phyloP scores from a whole-genome alignment of 371 early-diverging fungal species.

The Lichtheimia ornata region DNA sequence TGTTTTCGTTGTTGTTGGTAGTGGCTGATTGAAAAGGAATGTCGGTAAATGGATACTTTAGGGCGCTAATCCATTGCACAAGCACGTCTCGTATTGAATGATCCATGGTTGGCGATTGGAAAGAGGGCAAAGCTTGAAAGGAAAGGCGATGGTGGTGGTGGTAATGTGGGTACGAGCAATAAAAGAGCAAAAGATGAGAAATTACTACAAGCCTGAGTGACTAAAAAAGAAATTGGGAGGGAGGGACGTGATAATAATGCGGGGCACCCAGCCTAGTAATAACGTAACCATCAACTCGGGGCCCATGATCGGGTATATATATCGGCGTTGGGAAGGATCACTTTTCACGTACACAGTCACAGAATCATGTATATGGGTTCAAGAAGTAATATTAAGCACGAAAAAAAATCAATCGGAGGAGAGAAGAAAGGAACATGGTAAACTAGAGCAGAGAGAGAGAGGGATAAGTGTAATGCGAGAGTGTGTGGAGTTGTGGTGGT shows the following conservation, averaged over 20 bases:
- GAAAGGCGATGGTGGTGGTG: background rate
- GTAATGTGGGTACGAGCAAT: background rate
- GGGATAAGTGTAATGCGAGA: background rate
- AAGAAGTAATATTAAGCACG: background rate
- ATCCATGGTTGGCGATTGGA: background rate
- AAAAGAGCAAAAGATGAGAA: too few species aligned
- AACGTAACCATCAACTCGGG: too few species aligned
- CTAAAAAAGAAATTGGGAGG: too few species aligned
- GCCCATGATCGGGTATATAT: too few species aligned
- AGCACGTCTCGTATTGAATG: background rate
- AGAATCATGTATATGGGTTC: too few species aligned
- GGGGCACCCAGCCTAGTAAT: too few species aligned
- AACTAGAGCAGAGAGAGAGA: conserved; percentile 1
- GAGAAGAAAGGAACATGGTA: background rate
- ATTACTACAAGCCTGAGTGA: too few species aligned
- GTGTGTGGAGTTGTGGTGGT: background rate
- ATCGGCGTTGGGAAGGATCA: too few species aligned
- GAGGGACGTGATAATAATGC: too few species aligned
- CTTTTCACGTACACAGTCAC: too few species aligned
- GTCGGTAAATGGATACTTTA: conserved; percentile 3
- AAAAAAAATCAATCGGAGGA: background rate
- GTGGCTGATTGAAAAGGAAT: background rate
- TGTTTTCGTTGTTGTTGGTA: background rate
- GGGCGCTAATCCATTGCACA: conserved; percentile 1
- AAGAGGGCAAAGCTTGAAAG: background rate